Percentiles rank a stretch among this genome's conserved stretches.
phyloP scores from a whole-genome alignment of 2,329 filamentous ascomycete species.

The Cladorrhinum sp. region DNA sequence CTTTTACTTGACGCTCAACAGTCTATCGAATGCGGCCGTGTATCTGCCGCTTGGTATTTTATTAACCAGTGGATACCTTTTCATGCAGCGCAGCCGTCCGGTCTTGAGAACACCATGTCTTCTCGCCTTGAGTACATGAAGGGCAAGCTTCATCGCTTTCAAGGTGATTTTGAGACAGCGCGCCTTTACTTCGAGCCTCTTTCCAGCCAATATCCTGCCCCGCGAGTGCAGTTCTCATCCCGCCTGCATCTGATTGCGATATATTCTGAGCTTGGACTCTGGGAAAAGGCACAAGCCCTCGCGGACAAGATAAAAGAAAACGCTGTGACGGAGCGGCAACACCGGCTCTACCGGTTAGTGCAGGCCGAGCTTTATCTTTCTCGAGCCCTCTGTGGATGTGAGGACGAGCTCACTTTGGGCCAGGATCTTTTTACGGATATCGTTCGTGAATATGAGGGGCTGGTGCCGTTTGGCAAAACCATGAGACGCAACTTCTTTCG shows the following conservation, averaged over 20 bases:
- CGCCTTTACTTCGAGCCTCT: not conserved
- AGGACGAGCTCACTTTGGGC: not conserved
- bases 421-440: not conserved
- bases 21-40: not conserved
- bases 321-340: not conserved
- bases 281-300: not conserved
- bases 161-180: not conserved
- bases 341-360: not conserved
- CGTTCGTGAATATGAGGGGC: not conserved
- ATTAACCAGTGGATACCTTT: not conserved
- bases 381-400: not conserved
- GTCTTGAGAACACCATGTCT: not conserved
- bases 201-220: not conserved
- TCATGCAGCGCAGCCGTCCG: not conserved
- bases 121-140: not conserved
- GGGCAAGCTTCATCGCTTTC: not conserved
- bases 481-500: not conserved
- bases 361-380: not conserved
- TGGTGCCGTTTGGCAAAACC: not conserved
- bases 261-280: not conserved
- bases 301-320: not conserved
- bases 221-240: not conserved
- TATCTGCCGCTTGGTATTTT: not conserved
- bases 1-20: not conserved
- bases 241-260: not conserved